These are phyloP conservation scores for Protostelium mycophagum DNA, from an alignment of 78 protist genomes.

Conservation along the genomic window DNA sequence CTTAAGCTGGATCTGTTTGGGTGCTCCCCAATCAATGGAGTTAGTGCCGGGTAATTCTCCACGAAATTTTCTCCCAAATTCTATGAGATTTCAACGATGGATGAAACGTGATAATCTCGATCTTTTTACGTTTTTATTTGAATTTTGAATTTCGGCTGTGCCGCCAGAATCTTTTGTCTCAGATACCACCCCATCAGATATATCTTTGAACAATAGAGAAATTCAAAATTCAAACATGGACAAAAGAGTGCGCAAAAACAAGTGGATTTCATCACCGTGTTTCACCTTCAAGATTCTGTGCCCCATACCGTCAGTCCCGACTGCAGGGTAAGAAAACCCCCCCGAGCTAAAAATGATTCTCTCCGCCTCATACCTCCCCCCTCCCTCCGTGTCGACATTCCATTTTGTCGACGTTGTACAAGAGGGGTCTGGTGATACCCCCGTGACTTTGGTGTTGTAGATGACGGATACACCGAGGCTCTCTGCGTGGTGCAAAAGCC, in stretches of 20 bases:
- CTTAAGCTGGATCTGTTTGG: neutral
- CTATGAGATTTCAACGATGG: neutral
- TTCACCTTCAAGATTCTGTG: neutral
- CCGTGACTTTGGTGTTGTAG: neutral
- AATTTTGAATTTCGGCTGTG: too few species aligned
- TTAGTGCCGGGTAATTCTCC: slow-evolving; percentile 11
- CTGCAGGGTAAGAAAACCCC: neutral
- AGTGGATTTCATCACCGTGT: neutral
- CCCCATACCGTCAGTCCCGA: neutral
- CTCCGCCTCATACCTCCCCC: neutral
- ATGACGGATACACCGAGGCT: neutral
- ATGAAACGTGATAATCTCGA: too few species aligned
- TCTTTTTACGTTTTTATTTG: too few species aligned
- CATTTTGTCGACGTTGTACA: too few species aligned
- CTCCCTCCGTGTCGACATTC: neutral
- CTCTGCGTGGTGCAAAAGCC: neutral
- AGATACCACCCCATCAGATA: too few species aligned
- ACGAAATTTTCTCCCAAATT: neutral
- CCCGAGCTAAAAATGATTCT: neutral
- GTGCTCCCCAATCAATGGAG: slow-evolving; percentile 6
- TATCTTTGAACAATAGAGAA: too few species aligned
- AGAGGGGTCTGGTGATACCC: neutral
- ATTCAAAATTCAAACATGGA: too few species aligned
- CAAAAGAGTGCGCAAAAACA: too few species aligned
- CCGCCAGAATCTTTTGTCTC: too few species aligned